These are phyloP conservation scores for Rhinocladiella similis DNA, from an alignment of 2,329 filamentous ascomycete genomes.

Conservation along the genomic window DNA sequence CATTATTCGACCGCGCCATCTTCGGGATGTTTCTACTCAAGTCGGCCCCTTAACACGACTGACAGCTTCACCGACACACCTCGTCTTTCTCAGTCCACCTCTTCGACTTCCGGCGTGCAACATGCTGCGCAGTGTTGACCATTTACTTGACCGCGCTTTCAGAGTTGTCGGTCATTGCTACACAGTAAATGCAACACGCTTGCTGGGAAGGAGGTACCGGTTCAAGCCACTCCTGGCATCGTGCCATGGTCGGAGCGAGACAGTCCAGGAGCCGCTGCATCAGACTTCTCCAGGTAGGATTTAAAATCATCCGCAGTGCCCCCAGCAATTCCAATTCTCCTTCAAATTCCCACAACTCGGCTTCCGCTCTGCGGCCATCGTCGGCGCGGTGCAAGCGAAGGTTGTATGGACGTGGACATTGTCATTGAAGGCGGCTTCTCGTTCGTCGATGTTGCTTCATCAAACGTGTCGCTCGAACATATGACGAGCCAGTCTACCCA, in stretches of 20 bases:
- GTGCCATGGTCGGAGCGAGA: neutral
- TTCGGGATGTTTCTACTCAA: neutral
- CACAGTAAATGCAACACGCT: slow-evolving; percentile 13
- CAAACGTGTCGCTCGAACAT: neutral
- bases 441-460: no score
- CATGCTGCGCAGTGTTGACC: neutral
- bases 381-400: no score
- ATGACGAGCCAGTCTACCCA: neutral
- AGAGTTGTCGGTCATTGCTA: slow-evolving; percentile 9
- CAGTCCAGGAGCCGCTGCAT: neutral
- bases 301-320: slow-evolving; percentile 21
- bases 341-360: neutral
- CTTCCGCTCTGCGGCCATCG: neutral
- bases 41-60: neutral
- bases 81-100: neutral
- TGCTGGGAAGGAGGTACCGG: neutral
- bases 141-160: neutral
- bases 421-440: no score
- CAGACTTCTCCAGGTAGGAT: slow-evolving; percentile 3
- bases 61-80: slow-evolving; percentile 17
- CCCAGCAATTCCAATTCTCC: slow-evolving; percentile 5
- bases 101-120: neutral
- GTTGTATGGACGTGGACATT: no score
- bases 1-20: neutral
- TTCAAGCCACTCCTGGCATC: slow-evolving; percentile 1